Base-by-base conservation (phyloP, 2,329 filamentous ascomycete species). In the Clonostachys solani region DNA sequence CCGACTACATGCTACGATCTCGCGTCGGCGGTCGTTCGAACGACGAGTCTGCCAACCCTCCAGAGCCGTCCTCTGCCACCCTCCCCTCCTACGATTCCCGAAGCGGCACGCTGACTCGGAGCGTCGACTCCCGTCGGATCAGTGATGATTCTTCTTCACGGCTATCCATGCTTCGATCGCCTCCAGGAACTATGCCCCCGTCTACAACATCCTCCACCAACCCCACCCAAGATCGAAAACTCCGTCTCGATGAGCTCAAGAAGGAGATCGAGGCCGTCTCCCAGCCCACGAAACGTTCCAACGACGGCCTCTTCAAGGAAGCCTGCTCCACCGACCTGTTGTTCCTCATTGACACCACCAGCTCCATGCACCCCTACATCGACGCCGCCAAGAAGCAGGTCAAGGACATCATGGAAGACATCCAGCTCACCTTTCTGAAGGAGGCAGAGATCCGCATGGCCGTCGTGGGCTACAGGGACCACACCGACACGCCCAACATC, bases 331-430 rank as follows among this genome's bases (percentile, higher is more conserved):
- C 62, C 5, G 66, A 69, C 43, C 19, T 69, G 34, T 45, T 69
- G 1, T 69, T 69, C 43, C 56, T 69, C 23, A 61, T 68, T 9
- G 66, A 69, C 47, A 64, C 61, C 1, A 69, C 66, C 0, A 48
- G 47, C 0, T 69, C 66, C 1, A 69, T 69, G 66, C 7, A 15
- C 0, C 33, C 45, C 0, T 60, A 63, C 44, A 64, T 69, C 15
- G 48, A 57, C 1, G 60, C 61, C 2, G 64, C 64, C 9, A 68
- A 66, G 42, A 44, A 56, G 3, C 65, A 69, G 44, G 59, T 69
- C 41, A 57, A 50, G 48, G 55, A 45, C 43, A 68, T 68, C 34
- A 53, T 68, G 15, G 46, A 51, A 3, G 64, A 67, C 8, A 61
- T 68, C 45, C 55, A 55, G 13, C 37, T 40, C 5, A 42, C 56